These are phyloP conservation scores for Cadophora sp. DNA, from an alignment of 2,329 filamentous ascomycete species.

Conservation along the genomic window DNA sequence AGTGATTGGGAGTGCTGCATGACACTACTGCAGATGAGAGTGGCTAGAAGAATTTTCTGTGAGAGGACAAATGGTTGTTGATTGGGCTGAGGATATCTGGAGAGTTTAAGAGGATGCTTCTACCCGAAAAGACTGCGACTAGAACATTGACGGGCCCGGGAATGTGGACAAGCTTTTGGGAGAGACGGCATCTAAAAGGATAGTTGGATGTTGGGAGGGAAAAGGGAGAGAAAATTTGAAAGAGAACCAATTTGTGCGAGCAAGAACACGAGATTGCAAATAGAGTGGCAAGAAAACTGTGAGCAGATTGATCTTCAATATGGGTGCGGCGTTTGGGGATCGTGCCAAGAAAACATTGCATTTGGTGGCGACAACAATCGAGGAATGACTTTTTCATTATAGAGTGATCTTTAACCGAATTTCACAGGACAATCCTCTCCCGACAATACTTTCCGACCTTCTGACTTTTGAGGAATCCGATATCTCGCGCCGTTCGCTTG, in stretches of 20 bases:
- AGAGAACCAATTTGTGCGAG: not conserved
- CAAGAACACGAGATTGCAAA: slow-evolving; percentile 7
- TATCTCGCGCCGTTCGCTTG: slow-evolving; percentile 73
- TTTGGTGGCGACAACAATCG: not conserved
- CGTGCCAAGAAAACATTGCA: not conserved
- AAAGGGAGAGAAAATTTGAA: not conserved
- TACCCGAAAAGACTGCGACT: not conserved
- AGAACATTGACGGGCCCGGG: slow-evolving; percentile 5
- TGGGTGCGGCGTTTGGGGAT: not conserved
- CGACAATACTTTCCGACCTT: slow-evolving; percentile 83
- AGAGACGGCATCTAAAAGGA: not conserved
- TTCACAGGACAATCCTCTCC: slow-evolving; percentile 70
- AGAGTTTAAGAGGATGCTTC: not conserved
- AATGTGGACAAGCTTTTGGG: slow-evolving; percentile 17
- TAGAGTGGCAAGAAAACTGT: slow-evolving; percentile 17
- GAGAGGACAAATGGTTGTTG: not conserved
- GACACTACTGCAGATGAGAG: slow-evolving; percentile 19
- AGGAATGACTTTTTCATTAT: not conserved
- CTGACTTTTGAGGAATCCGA: slow-evolving; percentile 78
- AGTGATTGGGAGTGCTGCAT: slow-evolving; percentile 22
- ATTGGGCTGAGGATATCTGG: not conserved
- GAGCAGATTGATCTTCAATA: not conserved
- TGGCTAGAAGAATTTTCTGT: slow-evolving; percentile 12
- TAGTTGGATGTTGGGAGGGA: not conserved
- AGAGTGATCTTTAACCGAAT: not conserved